Conservation (phyloP, 371 early-diverging fungal genomes). For the Mycotypha africana region DNA sequence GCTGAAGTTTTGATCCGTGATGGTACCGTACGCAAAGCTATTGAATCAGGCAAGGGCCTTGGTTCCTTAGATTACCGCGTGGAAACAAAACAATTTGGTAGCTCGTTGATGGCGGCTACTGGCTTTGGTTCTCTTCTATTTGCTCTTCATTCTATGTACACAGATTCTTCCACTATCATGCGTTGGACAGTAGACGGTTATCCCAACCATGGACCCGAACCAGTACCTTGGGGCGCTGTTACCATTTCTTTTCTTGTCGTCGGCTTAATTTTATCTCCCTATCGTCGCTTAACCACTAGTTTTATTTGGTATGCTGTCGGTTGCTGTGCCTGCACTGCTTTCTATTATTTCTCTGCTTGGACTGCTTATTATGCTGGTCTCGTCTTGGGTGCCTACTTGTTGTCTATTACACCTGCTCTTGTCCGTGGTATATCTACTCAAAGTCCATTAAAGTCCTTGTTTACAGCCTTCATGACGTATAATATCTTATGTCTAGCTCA, state of each 20-base stretch:
- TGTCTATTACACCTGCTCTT: slow-evolving; percentile 57
- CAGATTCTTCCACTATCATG: slow-evolving; percentile 69
- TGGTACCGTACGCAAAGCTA: slow-evolving; percentile 3
- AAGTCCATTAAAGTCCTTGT: slow-evolving; percentile 64
- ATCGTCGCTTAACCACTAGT: slow-evolving; percentile 53
- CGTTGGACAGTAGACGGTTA: slow-evolving; percentile 77
- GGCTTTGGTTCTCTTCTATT: slow-evolving; percentile 69
- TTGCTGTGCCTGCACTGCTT: slow-evolving; percentile 44
- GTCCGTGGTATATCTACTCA: slow-evolving; percentile 53
- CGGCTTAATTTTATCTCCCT: slow-evolving; percentile 51
- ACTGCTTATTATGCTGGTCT: slow-evolving; percentile 62
- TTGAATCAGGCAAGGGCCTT: slow-evolving; percentile 1
- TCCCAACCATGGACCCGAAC: slow-evolving; percentile 70
- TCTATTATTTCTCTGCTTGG: slow-evolving; percentile 59
- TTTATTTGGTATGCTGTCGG: slow-evolving; percentile 58
- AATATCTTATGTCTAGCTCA: slow-evolving; percentile 67
- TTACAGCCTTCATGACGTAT: slow-evolving; percentile 56
- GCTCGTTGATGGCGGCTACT: slow-evolving; percentile 48
- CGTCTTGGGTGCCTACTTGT: slow-evolving; percentile 55
- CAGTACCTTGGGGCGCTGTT: slow-evolving; percentile 71
- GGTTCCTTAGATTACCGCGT: neutral
- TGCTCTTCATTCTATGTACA: slow-evolving; percentile 68
- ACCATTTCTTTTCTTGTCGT: slow-evolving; percentile 56
- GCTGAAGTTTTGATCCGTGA: slow-evolving; percentile 50
- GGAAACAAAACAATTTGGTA: slow-evolving; percentile 8